Conservation (phyloP, 768 basidiomycete species). For the Amanita rubescens region DNA sequence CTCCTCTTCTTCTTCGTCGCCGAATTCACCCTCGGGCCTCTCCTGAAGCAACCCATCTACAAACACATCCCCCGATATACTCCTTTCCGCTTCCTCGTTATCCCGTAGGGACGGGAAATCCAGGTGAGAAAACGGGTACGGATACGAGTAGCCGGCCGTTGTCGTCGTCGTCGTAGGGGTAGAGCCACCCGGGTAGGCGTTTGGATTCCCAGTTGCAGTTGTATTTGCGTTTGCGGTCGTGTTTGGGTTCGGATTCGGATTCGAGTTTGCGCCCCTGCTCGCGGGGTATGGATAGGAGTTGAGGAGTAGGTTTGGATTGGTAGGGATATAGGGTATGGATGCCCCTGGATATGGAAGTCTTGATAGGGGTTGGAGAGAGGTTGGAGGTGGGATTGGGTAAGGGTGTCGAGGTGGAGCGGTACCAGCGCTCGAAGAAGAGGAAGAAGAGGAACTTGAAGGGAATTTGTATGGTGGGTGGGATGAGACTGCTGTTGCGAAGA, state of each 20-base stretch:
- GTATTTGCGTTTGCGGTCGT: neutral
- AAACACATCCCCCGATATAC: too few relatives aligned
- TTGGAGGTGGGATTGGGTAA: neutral
- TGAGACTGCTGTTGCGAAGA: constrained; percentile 3
- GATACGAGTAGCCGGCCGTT: neutral
- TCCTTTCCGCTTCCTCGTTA: too few relatives aligned
- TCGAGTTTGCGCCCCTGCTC: neutral
- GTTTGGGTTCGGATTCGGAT: neutral
- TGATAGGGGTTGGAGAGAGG: neutral
- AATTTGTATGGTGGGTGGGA: constrained; percentile 3
- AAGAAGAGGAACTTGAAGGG: neutral
- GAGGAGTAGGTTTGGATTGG: too few relatives aligned
- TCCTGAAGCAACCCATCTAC: neutral
- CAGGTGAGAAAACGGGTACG: neutral
- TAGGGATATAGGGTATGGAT: neutral
- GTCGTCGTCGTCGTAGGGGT: neutral
- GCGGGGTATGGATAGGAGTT: neutral
- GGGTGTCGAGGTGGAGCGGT: neutral
- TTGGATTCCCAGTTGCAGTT: neutral
- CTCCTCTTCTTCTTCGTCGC: neutral
- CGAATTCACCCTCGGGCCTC: too few relatives aligned
- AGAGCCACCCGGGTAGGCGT: too few relatives aligned
- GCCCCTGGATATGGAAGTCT: neutral
- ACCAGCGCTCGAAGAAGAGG: neutral
- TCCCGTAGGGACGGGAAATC: too few relatives aligned